Percentiles rank a stretch among this genome's conserved stretches.
phyloP scores from a whole-genome alignment of 2,329 filamentous ascomycete species.

The Nemania serpens region DNA sequence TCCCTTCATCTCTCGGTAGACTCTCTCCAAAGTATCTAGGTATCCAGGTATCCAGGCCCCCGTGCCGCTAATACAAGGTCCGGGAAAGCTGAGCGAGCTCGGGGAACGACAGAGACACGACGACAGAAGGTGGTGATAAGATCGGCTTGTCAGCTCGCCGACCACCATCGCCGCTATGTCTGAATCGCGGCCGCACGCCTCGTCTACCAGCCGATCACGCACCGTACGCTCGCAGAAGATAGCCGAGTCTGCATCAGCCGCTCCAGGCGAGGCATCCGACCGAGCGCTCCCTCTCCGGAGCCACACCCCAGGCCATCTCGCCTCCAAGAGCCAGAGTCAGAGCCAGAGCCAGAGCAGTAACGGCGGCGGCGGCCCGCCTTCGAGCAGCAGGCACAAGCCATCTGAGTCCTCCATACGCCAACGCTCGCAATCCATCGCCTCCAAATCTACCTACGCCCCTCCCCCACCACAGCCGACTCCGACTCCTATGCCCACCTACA shows the following conservation, averaged over 20 bases:
- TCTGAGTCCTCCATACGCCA: constrained; percentile 59
- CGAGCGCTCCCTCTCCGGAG: constrained; percentile 52
- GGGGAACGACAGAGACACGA: not conserved
- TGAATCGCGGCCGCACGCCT: constrained; percentile 41
- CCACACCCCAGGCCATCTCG: constrained; percentile 66
- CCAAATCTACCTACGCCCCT: constrained; percentile 41
- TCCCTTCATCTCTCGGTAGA: not conserved
- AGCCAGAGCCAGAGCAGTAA: constrained; percentile 47
- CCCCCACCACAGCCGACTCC: constrained; percentile 37
- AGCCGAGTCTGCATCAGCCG: constrained; percentile 13
- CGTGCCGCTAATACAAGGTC: too few species aligned
- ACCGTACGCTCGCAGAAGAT: constrained; percentile 61
- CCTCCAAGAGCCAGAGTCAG: constrained; percentile 54
- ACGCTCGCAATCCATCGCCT: constrained; percentile 56
- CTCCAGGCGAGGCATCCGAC: constrained; percentile 43
- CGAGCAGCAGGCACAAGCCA: constrained; percentile 50
- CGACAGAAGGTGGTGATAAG: constrained; percentile 27
- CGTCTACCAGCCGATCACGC: constrained; percentile 47
- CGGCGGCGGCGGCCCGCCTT: constrained; percentile 10
- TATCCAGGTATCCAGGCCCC: too few species aligned
- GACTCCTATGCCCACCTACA: constrained; percentile 36
- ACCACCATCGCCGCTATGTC: constrained; percentile 35
- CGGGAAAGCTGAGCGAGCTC: not conserved
- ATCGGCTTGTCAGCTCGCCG: constrained; percentile 19
- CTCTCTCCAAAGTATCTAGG: not conserved